Base-by-base conservation (phyloP, 768 basidiomycete species). In the Mycena filopes region DNA sequence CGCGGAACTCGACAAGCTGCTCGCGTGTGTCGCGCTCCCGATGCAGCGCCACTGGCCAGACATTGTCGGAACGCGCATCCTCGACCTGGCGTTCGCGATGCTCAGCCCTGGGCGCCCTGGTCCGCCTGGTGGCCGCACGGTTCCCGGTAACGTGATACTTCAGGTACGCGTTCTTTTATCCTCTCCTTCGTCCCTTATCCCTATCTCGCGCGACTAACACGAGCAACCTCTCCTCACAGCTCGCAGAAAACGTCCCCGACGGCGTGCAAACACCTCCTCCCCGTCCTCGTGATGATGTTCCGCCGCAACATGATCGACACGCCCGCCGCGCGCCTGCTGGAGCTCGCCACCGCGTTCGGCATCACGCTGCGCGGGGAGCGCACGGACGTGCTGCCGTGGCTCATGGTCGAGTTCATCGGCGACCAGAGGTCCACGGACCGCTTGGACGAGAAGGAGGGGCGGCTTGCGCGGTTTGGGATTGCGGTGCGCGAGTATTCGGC, bases 251-350 rank as follows among this genome's bases (percentile, higher is more conserved):
- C 55, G 10, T 65, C 64, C 1, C 64, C 68, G 9, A 55, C 64
- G 7, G 68, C 68, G 8, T 63, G 60, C 51, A 60, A 55, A 31
- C 65, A 66, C 41, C 61, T 70, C 16, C 68, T 70, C 33, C 60
- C 60, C 38, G 68, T 50, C 47, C 20, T 66, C 33, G 40, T 31
- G 31, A 31, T 36, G n/a, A 59, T 60, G 46, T 70, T 61, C 42
- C 62, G 54, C 28, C 29, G 28, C 4, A 10, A n/a, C 13, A 55
- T 68, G 50, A 59, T 68, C 57, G 16, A n/a, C 31, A 23, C 42
- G 10, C 62, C 67, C 3, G 57, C 38, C 26, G 15, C 10, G 1
- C 38, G 29, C 4, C 43, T 64, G 4, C 61, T 63, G 15, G 28
- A 2, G 13, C 18, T 68, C 15, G 55, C 31, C 57, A 58, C 55